Evolutionary conservation across 2,329 filamentous ascomycete genomes (phyloP), one percentile per base, ranked within the genome.

Genomic region (Phaeomoniella chlamydospora): DNA sequence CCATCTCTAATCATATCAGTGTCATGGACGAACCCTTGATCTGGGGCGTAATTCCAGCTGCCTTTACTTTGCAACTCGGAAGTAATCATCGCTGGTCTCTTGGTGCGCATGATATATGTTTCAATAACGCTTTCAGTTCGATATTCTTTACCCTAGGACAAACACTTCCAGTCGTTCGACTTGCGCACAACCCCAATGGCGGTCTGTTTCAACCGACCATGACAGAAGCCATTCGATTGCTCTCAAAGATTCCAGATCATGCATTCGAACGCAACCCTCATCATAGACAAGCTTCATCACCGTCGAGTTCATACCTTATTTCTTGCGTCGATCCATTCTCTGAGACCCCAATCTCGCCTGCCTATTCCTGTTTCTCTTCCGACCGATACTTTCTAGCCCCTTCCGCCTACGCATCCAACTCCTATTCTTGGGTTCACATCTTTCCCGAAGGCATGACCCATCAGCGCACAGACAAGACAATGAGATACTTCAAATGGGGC

Each of bases 401-500:
- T 1, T 77, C 84, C 2, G 71, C 76, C 33, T 87, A 81, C 53
- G 56, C 72, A 2, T 68, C 61, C 43, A 77, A 85, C 48, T 74
- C 74, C 32, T 71, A 82, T 55, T 74, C 75, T 31, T 98, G 90
- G 90, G 66, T 98, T 3, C 90, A 98, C 57, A 80, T 96, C 37
- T 96, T 96, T 56, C 90, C 90, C 10, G 90, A 98, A 59, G 90
- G 86, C 33, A 85, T 82, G 56, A 85, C 94, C 32, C 87, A 96
- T 57, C 90, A 98, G 60, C 77, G 85, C 45, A 72, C 80, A 1
- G 65, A 76, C 30, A 75, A 77, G 48, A 74, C 78, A 5, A 78
- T 96, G 67, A 80, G 90, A 18, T 98, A 98, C 61, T 96, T 96
- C 72, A 94, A 94, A 64, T 98, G 90, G 90, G 90, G 90, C 1